These are phyloP conservation scores for Monosporascus ibericus DNA, from an alignment of 2,329 filamentous ascomycete species.

Conservation along the genomic window DNA sequence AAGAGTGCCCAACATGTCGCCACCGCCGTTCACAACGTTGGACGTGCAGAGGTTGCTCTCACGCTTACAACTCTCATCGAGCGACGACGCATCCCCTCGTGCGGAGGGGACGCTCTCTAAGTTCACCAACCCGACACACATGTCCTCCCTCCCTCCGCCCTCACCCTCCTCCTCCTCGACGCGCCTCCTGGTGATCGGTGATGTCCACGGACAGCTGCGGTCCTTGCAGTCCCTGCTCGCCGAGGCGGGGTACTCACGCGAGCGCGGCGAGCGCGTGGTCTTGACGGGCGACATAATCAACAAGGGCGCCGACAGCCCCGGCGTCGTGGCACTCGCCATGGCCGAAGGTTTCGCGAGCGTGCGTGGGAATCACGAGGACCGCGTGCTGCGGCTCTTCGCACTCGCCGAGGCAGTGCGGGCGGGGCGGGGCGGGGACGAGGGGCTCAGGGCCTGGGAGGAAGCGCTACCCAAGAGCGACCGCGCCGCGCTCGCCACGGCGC, in stretches of 20 bases:
- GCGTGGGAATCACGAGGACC: conserved; percentile 89
- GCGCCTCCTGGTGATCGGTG: conserved; percentile 76
- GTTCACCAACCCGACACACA: background rate
- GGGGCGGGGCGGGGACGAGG: conserved; percentile 30
- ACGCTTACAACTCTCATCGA: background rate
- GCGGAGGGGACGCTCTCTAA: background rate
- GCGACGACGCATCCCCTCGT: background rate
- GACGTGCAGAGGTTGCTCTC: background rate
- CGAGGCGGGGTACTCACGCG: conserved; percentile 55
- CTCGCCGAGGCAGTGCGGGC: conserved; percentile 33
- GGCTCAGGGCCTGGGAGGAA: conserved; percentile 9
- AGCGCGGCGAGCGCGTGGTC: conserved; percentile 64
- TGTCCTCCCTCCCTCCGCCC: background rate
- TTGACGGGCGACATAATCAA: conserved; percentile 74
- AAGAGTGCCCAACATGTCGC: background rate
- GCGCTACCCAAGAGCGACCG: conserved; percentile 28
- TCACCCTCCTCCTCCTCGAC: conserved; percentile 26
- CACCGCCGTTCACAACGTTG: background rate
- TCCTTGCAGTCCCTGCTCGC: conserved; percentile 61
- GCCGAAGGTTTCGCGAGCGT: conserved; percentile 71
- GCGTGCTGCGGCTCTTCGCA: conserved; percentile 47
- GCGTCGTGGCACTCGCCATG: conserved; percentile 71
- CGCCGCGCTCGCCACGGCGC: conserved; percentile 47
- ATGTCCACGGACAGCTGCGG: conserved; percentile 82
- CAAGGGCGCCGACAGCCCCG: conserved; percentile 78